Conservation (phyloP, 768 basidiomycete species). For the Rhizopogon vulgaris region DNA sequence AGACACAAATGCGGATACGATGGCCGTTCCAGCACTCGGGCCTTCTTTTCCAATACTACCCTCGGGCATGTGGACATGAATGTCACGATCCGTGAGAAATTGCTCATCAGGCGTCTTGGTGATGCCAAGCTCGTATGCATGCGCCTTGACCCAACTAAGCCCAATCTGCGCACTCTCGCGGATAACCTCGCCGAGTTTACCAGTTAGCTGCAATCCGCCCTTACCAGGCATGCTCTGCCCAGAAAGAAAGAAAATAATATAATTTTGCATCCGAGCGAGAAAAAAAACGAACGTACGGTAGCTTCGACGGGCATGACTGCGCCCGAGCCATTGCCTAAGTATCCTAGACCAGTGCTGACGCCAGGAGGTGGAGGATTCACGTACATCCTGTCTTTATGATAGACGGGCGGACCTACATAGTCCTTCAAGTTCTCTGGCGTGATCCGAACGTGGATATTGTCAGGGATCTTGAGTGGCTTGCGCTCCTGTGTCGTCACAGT, state of each 20-base stretch:
- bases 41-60: slow-evolving; percentile 93
- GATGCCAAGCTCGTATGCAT: slow-evolving; percentile 86
- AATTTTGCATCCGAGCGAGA: not conserved
- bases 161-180: slow-evolving; percentile 94
- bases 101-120: slow-evolving; percentile 65
- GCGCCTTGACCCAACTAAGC: slow-evolving; percentile 86
- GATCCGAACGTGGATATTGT: slow-evolving; percentile 72
- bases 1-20: slow-evolving; percentile 86
- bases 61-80: slow-evolving; percentile 97
- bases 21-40: slow-evolving; percentile 93
- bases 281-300: slow-evolving; percentile 47
- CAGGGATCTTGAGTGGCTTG: slow-evolving; percentile 76
- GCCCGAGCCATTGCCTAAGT: slow-evolving; percentile 93
- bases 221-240: slow-evolving; percentile 94
- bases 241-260: not conserved
- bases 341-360: slow-evolving; percentile 92
- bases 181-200: slow-evolving; percentile 97
- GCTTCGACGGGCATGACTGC: slow-evolving; percentile 98
- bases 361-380: slow-evolving; percentile 76
- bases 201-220: slow-evolving; percentile 85
- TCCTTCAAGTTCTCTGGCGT: slow-evolving; percentile 87
- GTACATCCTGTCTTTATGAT: slow-evolving; percentile 94
- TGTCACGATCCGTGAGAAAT: slow-evolving; percentile 78
- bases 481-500: slow-evolving; percentile 72
- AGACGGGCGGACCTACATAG: slow-evolving; percentile 93